phyloP scores from a whole-genome alignment of 768 basidiomycete genomes.

The Calvatia gigantea region DNA sequence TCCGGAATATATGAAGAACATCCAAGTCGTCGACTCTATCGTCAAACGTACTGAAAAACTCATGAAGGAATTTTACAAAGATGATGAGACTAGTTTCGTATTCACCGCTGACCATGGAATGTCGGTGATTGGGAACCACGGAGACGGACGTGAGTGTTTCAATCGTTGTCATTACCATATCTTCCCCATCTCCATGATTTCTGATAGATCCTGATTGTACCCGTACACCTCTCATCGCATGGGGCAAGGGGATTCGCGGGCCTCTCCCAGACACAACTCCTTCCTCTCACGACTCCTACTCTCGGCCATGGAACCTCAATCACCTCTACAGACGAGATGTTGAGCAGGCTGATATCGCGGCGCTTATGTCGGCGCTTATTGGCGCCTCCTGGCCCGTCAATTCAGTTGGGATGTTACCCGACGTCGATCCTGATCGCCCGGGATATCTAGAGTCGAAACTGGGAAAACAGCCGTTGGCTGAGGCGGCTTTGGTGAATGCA shows the following conservation, averaged over 20 bases:
- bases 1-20: slow-evolving; percentile 85
- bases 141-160: slow-evolving; percentile 66
- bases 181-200: background rate
- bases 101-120: slow-evolving; percentile 92
- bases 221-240: slow-evolving; percentile 77
- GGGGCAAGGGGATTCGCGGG: slow-evolving; percentile 76
- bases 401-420: slow-evolving; percentile 78
- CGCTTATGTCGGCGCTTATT: slow-evolving; percentile 72
- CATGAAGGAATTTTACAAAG: slow-evolving; percentile 59
- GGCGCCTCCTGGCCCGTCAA: slow-evolving; percentile 79
- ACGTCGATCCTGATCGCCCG: slow-evolving; percentile 55
- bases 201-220: slow-evolving; percentile 79
- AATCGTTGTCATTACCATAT: background rate
- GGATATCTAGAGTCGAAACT: slow-evolving; percentile 51
- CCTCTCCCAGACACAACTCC: slow-evolving; percentile 54
- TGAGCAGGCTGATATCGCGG: slow-evolving; percentile 79
- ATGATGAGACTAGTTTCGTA: slow-evolving; percentile 68
- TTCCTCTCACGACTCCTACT: slow-evolving; percentile 72
- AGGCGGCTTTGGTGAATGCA: slow-evolving; percentile 60
- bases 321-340: slow-evolving; percentile 68
- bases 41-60: slow-evolving; percentile 64
- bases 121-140: slow-evolving; percentile 86
- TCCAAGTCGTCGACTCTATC: slow-evolving; percentile 73
- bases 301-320: slow-evolving; percentile 55
- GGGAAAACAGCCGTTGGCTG: slow-evolving; percentile 50